phyloP scores from a whole-genome alignment of 768 basidiomycete genomes.

The Agrocybe praecox region DNA sequence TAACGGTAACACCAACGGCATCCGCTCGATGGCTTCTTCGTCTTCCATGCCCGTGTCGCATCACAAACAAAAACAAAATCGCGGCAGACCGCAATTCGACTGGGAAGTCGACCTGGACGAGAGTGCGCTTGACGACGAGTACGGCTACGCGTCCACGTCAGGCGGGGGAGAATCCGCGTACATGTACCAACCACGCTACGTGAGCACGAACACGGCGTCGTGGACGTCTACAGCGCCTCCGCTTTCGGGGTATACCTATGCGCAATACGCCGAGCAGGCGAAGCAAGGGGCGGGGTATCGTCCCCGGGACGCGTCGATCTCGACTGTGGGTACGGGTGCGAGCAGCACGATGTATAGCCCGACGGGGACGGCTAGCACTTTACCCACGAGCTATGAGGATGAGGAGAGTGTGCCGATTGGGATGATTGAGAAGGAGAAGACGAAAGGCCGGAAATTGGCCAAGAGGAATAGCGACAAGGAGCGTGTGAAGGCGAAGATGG shows the following conservation, averaged over 20 bases:
- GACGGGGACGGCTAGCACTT: slow-evolving; percentile 19
- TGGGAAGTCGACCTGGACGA: slow-evolving; percentile 23
- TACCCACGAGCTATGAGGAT: slow-evolving; percentile 29
- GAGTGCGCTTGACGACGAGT: slow-evolving; percentile 23
- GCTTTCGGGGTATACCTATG: not conserved
- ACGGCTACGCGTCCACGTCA: not conserved
- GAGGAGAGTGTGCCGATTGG: slow-evolving; percentile 25
- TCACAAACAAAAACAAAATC: not conserved
- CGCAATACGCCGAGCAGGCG: not conserved
- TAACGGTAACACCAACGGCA: no score
- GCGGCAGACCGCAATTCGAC: slow-evolving; percentile 18
- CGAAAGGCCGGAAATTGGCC: slow-evolving; percentile 11
- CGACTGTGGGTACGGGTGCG: not conserved
- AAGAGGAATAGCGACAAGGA: slow-evolving; percentile 17
- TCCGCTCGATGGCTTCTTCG: not conserved
- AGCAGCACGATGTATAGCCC: slow-evolving; percentile 15
- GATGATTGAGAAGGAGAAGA: slow-evolving; percentile 8
- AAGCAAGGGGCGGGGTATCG: not conserved
- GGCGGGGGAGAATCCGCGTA: no score
- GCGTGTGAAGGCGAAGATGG: not conserved
- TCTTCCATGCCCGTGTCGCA: not conserved
- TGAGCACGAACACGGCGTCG: no score
- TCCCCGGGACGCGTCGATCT: slow-evolving; percentile 25
- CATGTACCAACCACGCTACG: no score
- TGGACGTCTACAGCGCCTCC: no score